Conservation (phyloP, 495 filamentous ascomycete species). For the Aspergillus cavernicola region DNA sequence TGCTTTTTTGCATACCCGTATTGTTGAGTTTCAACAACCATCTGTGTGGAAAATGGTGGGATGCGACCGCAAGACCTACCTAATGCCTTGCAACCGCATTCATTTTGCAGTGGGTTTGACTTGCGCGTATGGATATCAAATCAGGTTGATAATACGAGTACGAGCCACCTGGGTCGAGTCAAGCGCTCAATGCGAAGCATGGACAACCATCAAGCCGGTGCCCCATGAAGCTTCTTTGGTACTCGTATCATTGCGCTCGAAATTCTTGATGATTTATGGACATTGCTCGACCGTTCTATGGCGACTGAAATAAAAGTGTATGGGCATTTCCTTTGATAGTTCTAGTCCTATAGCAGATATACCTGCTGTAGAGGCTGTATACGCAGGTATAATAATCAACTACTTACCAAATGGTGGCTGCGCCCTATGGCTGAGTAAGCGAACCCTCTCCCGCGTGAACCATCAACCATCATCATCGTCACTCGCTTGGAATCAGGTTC, state of each 20-base stretch:
- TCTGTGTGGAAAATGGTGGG: constrained; percentile 1
- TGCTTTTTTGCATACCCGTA: constrained; percentile 9
- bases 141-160: background rate
- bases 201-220: background rate
- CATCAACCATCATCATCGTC: constrained; percentile 12
- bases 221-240: too few species aligned
- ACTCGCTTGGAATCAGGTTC: constrained; percentile 24
- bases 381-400: background rate
- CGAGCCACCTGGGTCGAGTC: background rate
- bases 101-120: background rate
- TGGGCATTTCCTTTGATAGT: background rate
- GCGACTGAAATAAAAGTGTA: constrained; percentile 15
- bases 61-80: constrained; percentile 6
- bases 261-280: constrained; percentile 12
- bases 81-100: too few species aligned
- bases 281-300: constrained; percentile 1
- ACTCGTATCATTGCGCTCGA: background rate
- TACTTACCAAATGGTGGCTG: background rate
- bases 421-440: constrained; percentile 2
- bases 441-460: constrained; percentile 15
- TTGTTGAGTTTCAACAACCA: constrained; percentile 5
- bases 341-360: background rate
- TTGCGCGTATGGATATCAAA: background rate
- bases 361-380: background rate
- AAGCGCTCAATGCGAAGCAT: background rate